Percentiles rank a stretch among this genome's conserved stretches.
phyloP scores from a whole-genome alignment of 2,329 filamentous ascomycete species.

The Geoglossum cookeanum region DNA sequence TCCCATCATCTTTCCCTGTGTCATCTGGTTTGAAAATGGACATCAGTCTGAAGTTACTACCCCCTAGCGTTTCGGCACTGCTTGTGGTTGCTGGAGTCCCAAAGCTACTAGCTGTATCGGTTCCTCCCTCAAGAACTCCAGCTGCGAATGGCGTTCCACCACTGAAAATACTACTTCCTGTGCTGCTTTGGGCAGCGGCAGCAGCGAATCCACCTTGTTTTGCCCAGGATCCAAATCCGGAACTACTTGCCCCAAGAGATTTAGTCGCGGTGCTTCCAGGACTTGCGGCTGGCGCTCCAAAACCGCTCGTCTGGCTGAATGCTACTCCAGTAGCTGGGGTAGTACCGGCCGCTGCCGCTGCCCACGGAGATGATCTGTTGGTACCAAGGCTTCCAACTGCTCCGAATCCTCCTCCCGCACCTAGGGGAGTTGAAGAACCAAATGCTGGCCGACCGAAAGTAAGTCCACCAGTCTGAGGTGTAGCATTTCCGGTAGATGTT shows the following conservation, averaged over 20 bases:
- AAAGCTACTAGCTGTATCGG: slow-evolving; percentile 6
- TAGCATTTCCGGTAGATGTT: slow-evolving; percentile 14
- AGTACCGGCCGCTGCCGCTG: slow-evolving; percentile 16
- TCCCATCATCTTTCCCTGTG: slow-evolving; percentile 37
- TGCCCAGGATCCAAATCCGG: slow-evolving; percentile 31
- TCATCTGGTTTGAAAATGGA: slow-evolving; percentile 49
- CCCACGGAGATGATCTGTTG: slow-evolving; percentile 34
- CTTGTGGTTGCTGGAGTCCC: background rate
- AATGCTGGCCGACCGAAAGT: slow-evolving; percentile 16
- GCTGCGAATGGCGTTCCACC: slow-evolving; percentile 4
- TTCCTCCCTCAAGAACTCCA: slow-evolving; percentile 5
- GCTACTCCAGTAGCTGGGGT: slow-evolving; percentile 20
- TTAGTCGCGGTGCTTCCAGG: slow-evolving; percentile 18
- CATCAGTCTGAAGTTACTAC: slow-evolving; percentile 41
- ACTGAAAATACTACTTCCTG: slow-evolving; percentile 21
- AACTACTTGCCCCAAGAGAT: slow-evolving; percentile 18
- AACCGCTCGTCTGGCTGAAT: slow-evolving; percentile 37
- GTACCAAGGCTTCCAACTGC: slow-evolving; percentile 22
- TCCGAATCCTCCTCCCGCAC: slow-evolving; percentile 14
- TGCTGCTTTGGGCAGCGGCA: slow-evolving; percentile 16
- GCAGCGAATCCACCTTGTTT: slow-evolving; percentile 16
- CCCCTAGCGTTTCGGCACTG: background rate
- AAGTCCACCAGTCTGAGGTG: slow-evolving; percentile 9
- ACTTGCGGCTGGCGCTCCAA: slow-evolving; percentile 16
- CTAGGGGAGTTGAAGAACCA: slow-evolving; percentile 14